A percentile compares a stretch with the other conserved stretches of the same genome.
Conservation (phyloP, 2,329 filamentous ascomycete species). For the Neopestalotiopsis clavispora region DNA sequence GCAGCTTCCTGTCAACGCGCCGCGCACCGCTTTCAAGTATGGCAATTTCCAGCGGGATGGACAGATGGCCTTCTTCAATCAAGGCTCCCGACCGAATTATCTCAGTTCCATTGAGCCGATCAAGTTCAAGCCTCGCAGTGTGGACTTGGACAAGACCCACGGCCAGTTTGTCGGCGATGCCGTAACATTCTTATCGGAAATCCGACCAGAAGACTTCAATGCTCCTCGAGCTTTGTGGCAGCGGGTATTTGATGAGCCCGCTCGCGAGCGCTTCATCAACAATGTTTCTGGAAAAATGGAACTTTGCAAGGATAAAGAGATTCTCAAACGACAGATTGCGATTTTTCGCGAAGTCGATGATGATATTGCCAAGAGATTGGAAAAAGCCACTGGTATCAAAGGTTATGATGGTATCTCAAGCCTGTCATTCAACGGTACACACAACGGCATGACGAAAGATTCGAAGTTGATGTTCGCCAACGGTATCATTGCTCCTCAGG, state of each 20-base stretch:
- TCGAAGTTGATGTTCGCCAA: conserved; percentile 53
- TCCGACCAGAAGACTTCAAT: conserved; percentile 44
- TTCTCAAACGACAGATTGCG: conserved; percentile 67
- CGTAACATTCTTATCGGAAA: conserved; percentile 42
- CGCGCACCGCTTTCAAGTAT: background rate
- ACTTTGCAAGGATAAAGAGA: conserved; percentile 61
- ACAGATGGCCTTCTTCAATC: conserved; percentile 27
- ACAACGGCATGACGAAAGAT: conserved; percentile 64
- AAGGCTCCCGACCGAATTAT: conserved; percentile 9
- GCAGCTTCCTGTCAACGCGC: conserved; percentile 54
- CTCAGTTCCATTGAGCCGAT: conserved; percentile 37
- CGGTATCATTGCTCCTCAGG: conserved; percentile 44
- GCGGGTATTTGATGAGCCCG: conserved; percentile 63
- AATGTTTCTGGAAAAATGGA: conserved; percentile 68
- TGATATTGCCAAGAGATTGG: conserved; percentile 60
- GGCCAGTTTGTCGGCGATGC: conserved; percentile 44
- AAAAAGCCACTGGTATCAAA: conserved; percentile 67
- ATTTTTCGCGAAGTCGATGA: conserved; percentile 68
- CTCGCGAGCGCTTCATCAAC: conserved; percentile 61
- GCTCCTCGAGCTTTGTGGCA: conserved; percentile 64
- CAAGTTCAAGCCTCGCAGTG: conserved; percentile 37
- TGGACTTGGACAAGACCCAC: conserved; percentile 44
- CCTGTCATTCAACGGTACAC: conserved; percentile 63
- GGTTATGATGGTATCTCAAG: conserved; percentile 62
- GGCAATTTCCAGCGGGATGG: conserved; percentile 18